Percentiles rank a stretch among this genome's conserved stretches.
Conservation (phyloP, 306 rosid species). For the Echinosophora koreensis region DNA sequence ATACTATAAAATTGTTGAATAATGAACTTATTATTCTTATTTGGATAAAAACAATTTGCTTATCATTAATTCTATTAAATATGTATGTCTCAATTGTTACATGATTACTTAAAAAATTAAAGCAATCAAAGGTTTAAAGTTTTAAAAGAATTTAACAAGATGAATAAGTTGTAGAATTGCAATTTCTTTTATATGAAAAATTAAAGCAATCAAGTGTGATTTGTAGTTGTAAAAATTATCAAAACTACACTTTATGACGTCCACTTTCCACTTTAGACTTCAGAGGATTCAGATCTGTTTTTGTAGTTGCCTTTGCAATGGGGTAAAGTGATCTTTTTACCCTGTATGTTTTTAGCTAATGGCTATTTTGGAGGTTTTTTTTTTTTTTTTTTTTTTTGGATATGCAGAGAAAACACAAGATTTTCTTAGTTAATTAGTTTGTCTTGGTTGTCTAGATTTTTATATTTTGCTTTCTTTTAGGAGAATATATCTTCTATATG, state of each 20-base stretch:
- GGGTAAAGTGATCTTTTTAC: background rate
- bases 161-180: background rate
- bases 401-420: background rate
- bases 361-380: background rate
- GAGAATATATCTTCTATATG: background rate
- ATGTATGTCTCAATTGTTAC: background rate
- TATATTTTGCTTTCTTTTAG: background rate
- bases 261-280: background rate
- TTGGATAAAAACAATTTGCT: too few species aligned
- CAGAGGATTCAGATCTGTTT: background rate
- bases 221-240: background rate
- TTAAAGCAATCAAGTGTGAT: background rate
- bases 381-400: too few species aligned
- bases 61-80: background rate
- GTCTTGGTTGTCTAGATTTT: background rate
- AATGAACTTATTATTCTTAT: background rate
- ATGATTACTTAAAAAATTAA: background rate
- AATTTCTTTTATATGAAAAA: background rate
- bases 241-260: background rate
- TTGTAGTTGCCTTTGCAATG: background rate
- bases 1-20: constrained; percentile 4
- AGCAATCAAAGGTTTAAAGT: background rate
- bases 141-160: background rate
- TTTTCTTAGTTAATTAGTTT: background rate
- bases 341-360: constrained; percentile 3